Base-by-base conservation (phyloP, 306 rosid species). In the Cicer chorassanicum region DNA sequence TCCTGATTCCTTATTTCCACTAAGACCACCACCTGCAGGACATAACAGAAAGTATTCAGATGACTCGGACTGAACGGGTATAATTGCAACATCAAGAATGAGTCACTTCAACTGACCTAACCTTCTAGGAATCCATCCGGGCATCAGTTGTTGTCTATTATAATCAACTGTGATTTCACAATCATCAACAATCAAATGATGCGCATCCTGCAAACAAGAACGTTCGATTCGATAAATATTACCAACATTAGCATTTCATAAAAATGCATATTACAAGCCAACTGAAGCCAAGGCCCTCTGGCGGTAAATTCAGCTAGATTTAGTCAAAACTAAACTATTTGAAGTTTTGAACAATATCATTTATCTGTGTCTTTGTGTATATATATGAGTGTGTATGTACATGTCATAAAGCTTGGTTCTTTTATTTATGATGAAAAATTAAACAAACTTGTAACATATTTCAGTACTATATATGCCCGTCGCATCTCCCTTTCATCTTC, bases 111-210 rank as follows among this genome's bases (percentile, higher is more conserved):
- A 89, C 88, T 75, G 39, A 93, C 98, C 98, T 88, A 93, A 88
- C 72, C 98, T 83, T 84, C 97, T 88, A 11, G 98, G 98, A 81
- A 93, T 91, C 98, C 98, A 93, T 68, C 98, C 98, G 9, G 92
- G 86, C 97, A 89, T 93, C 83, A 93, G 68, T 46, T 87, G 93
- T 66, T 93, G 97, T 73, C 97, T 85, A 54, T 89, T 88, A 83
- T 87, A 89, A 81, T 93, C 98, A 70, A 93, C 97, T 41, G 88
- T 84, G 77, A 93, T 72, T 88, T 93, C 91, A 70, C 78, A 82
- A 79, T 88, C 92, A 81, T 91, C 98, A 77, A 93, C 65, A 78
- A 83, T 16, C 9, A 88, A 81, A 84, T 91, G 96, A 61, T 93
- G 96, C 81, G 98, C 96, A 70, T 93, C 97, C 98, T 93, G 81